Evolutionary conservation across 495 filamentous ascomycete genomes (phyloP), one percentile per base, ranked within the genome.

Genomic region (Trichoderma erinaceum): DNA sequence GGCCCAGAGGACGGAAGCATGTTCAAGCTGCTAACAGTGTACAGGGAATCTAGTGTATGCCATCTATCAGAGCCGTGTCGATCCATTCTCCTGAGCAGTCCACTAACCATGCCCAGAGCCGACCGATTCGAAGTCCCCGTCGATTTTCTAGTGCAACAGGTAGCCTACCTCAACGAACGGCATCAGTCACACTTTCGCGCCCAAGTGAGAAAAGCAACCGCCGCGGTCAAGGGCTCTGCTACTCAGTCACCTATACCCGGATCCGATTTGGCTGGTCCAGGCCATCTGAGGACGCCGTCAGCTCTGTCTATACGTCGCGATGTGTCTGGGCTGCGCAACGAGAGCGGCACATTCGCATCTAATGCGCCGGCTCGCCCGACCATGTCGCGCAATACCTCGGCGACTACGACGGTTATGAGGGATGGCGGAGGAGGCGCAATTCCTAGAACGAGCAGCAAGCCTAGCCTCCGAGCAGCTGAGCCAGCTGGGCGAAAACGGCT

Each of bases 91-190:
- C 64, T 58, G 46, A 66, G 68, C 70, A 66, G 52, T 68, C 69
- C 66, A 76, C 73, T 74, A 63, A 68, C 63, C 52, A 68, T 56
- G 35, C 25, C 10, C 52, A 85, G 84, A 69, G 82, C 82, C 18
- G 70, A 71, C 56, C 70, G 77, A 25, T 83, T 85, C 71, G 74
- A 81, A 52, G 95, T 97, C 46, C 88, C 90, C 15, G 85, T 93
- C 32, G 84, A 92, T 29, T 99, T 98, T 75, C 81, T 99, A 10
- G 87, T 97, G 6, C 93, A 97, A 75, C 92, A 98, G 76, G 92
- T 92, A 69, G 92, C 92, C 78, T 97, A 93, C 89, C 87, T 97
- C 2, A 96, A 96, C 72, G 93, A 99, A 78, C 86, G 90, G 56
- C 92, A 98, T 77, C 82, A 96, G 8, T 89, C 89, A 0, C 90